These are phyloP conservation scores for Cryptococcus amylolentus DNA, from an alignment of 1,284 basidiomycete species.

Conservation along the genomic window DNA sequence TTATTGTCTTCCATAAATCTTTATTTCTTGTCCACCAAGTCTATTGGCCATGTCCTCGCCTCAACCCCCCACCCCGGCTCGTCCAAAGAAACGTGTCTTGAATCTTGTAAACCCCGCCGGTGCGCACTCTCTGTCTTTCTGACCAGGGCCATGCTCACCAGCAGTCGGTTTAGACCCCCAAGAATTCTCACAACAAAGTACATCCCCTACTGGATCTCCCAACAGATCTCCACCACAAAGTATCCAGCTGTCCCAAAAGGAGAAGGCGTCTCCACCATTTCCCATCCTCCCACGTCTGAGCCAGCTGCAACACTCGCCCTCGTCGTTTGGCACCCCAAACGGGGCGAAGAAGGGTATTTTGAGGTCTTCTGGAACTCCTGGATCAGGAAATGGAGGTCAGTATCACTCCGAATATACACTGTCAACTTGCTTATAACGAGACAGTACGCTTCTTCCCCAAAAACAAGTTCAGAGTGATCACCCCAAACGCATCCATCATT, in stretches of 20 bases:
- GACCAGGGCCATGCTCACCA: not conserved
- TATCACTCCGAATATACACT: not conserved
- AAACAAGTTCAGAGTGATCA: slow-evolving; percentile 40
- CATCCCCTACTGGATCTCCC: slow-evolving; percentile 11
- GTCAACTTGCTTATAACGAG: not conserved
- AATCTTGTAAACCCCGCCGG: slow-evolving; percentile 38
- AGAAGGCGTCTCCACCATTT: not conserved
- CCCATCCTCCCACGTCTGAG: not conserved
- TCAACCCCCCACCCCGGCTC: slow-evolving; percentile 15
- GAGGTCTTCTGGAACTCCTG: slow-evolving; percentile 33
- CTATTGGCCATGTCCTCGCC: no score
- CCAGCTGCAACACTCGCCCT: slow-evolving; percentile 7
- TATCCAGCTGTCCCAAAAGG: not conserved
- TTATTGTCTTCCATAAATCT: no score
- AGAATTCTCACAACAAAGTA: slow-evolving; percentile 23
- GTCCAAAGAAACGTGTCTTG: slow-evolving; percentile 26
- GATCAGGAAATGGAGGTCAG: slow-evolving; percentile 42
- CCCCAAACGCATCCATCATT: slow-evolving; percentile 27
- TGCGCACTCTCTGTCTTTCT: slow-evolving; percentile 7
- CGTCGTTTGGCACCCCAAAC: not conserved
- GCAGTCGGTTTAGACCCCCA: slow-evolving; percentile 15
- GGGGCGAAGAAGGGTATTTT: slow-evolving; percentile 29
- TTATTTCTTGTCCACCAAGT: no score
- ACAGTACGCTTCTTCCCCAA: slow-evolving; percentile 45
- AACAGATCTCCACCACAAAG: not conserved